Evolutionary conservation across 2,329 filamentous ascomycete species (phyloP), one percentile per base, ranked within the genome.

Genomic region (Cytospora chrysosperma): DNA sequence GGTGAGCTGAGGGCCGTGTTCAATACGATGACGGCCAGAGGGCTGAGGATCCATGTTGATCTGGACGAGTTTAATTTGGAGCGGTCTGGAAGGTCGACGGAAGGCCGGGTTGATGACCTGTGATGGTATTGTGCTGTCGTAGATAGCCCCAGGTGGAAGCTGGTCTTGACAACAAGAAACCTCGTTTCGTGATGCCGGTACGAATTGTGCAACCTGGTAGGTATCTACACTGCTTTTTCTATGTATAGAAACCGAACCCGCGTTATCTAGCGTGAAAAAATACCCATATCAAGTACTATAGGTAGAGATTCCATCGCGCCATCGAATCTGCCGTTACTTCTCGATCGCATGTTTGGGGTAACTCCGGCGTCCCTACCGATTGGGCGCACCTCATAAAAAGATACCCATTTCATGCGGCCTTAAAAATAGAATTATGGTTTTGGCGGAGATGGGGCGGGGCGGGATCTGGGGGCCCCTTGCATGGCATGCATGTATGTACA

Each of bases 31-130:
- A 73, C 71, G 21, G 74, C 76, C 5, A 85, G 82, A 72, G 82
- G 82, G 0, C 52, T 85, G 53, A 72, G 83, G 27, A 72, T 85
- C 0, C 80, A 83, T 67, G 74, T 82, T 5, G 83, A 85, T 47
- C 68, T 85, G 70, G 81, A 83, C 0, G 82, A 80, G 59, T 82
- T 80, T 68, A 67, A 81, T 53, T 74, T 73, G 53, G 68, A 68
- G 43, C 77, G 75, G 70, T 71, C 72, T 28, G 68, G 59, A 40
- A 67, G 13, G 27, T 30, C 58, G 34, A n/a, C n/a, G 43, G 37
- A 19, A 54, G 37, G 37, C 43, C n/a, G 21, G n/a, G 24, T 9
- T 30, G 13, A n/a, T 52, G 17, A 4, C 19, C 37, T 4, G 37
- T 40, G 37, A 40, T 40, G 9, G 37, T n/a, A 40, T 7, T 6